Evolutionary conservation across 2,329 filamentous ascomycete species (phyloP), one percentile per base, ranked within the genome.

Genomic region (Penicillium sp.): DNA sequence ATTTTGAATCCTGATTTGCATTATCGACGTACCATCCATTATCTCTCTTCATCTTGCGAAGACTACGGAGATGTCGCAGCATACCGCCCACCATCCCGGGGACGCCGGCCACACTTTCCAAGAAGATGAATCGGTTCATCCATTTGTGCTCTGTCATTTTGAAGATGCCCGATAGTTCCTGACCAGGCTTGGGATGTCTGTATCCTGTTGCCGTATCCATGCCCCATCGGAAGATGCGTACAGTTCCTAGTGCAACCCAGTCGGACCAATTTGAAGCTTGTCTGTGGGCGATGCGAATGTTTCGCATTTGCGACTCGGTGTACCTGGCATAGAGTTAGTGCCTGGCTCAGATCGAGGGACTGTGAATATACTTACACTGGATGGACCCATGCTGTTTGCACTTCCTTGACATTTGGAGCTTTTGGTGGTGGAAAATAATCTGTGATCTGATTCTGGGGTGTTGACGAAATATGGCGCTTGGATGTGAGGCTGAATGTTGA

Each of bases 81-180:
- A 96, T 97, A 23, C 92, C 94, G 0, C 89, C 94, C 0, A 97
- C 93, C 91, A 97, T 97, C 8, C 94, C 94, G 0, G 94, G 94
- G 0, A 97, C 94, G 35, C 92, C 94, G 13, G 94, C 94, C 39
- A 99, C 91, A 49, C 89, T 93, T 75, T 99, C 94, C 35, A 99
- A 83, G 75, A 99, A 99, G 66, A 99, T 84, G 70, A 96, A 93
- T 7, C 93, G 85, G 49, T 90, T 85, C 67, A 97, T 82, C 88
- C 94, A 99, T 78, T 97, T 94, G 6, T 87, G 81, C 73, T 96
- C 93, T 0, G 86, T 94, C 81, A 90, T 90, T 35, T 74, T 73
- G 68, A 84, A 96, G 68, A 72, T 87, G 77, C 80, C 84, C 0
- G 31, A 61, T 50, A 57, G 65, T 59, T 66, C 67, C 52, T 76